These are phyloP conservation scores for Rhodosporidiobolus sp. DNA, from an alignment of 768 basidiomycete genomes.

Conservation along the genomic window DNA sequence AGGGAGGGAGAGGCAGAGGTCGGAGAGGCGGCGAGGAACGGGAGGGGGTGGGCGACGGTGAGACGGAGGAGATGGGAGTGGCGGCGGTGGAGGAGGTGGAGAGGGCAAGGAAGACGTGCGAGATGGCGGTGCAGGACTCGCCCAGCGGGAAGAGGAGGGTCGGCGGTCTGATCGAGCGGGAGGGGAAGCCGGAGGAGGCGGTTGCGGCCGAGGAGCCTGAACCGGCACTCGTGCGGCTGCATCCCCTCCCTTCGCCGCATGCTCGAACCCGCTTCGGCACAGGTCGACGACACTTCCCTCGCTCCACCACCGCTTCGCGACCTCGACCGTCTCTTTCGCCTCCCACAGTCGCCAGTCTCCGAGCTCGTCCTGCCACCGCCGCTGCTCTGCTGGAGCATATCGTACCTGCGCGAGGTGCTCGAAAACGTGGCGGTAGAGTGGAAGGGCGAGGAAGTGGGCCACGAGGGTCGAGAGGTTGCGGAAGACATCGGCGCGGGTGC, in stretches of 20 bases:
- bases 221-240: too few species aligned
- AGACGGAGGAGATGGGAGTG: background rate
- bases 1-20: conserved; percentile 5
- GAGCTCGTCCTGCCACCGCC: background rate
- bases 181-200: background rate
- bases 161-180: background rate
- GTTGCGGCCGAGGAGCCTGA: background rate
- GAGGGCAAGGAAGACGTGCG: background rate
- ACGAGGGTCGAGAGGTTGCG: conserved; percentile 17
- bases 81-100: background rate
- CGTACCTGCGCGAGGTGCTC: background rate
- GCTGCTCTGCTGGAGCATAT: background rate
- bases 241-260: background rate
- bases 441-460: conserved; percentile 28
- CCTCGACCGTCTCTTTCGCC: background rate
- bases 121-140: background rate
- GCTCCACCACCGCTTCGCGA: conserved; percentile 19
- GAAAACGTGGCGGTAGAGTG: conserved; percentile 13
- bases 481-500: conserved; percentile 13
- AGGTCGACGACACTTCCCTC: conserved; percentile 17
- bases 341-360: conserved; percentile 28
- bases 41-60: background rate
- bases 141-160: background rate
- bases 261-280: conserved; percentile 12
- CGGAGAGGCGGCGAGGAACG: background rate